phyloP scores from a whole-genome alignment of 805 yeast species.

The Helenozyma rhizophorensis region DNA sequence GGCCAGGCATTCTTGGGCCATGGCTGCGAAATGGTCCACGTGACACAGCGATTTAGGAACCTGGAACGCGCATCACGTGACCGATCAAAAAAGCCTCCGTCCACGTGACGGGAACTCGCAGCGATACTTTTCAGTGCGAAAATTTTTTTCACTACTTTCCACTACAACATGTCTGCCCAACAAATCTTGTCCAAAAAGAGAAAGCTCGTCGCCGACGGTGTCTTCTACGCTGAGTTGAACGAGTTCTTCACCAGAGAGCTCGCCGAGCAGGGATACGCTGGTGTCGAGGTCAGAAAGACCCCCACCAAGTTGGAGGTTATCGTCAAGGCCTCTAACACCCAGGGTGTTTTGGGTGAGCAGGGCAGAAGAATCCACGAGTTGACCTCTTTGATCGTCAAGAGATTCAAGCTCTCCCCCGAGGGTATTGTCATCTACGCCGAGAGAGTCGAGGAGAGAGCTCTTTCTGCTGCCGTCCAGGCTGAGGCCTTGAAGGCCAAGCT shows the following conservation, averaged over 20 bases:
- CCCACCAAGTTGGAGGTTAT: constrained; percentile 97
- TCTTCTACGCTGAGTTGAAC: constrained; percentile 99
- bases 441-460: constrained; percentile 99
- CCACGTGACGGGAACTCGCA: too few relatives aligned
- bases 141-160: constrained; percentile 4
- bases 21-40: background rate
- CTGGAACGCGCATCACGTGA: too few relatives aligned
- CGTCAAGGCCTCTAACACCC: constrained; percentile 98
- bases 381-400: constrained; percentile 95
- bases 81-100: too few relatives aligned
- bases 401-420: constrained; percentile 95
- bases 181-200: constrained; percentile 87
- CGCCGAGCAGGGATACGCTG: constrained; percentile 99
- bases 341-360: constrained; percentile 97
- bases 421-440: constrained; percentile 94
- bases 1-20: background rate
- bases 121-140: too few relatives aligned
- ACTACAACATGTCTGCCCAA: constrained; percentile 22
- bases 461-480: constrained; percentile 99
- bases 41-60: too few relatives aligned
- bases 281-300: constrained; percentile 98
- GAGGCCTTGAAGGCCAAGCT: constrained; percentile 98
- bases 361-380: constrained; percentile 99
- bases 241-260: constrained; percentile 99
- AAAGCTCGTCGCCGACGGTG: constrained; percentile 99